These are phyloP conservation scores for Mucor sp. DNA, from an alignment of 371 early-diverging fungal species.

Conservation along the genomic window DNA sequence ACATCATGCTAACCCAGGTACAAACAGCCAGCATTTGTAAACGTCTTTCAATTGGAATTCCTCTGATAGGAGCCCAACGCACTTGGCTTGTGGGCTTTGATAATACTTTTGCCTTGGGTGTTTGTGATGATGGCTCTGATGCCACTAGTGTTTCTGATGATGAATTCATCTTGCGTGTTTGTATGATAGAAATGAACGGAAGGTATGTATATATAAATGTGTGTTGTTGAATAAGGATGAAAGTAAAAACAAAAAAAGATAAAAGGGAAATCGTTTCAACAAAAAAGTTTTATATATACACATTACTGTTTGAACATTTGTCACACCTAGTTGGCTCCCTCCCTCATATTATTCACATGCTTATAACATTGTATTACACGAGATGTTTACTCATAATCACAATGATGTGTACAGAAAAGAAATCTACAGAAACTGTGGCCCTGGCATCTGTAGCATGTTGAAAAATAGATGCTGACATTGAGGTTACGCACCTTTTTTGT, in stretches of 20 bases:
- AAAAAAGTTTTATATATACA: neutral
- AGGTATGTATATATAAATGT: neutral
- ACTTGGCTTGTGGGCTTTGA: neutral
- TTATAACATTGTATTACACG: neutral
- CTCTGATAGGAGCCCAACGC: constrained; percentile 29
- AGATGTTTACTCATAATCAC: constrained; percentile 6
- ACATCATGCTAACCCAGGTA: constrained; percentile 37
- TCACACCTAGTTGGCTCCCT: neutral
- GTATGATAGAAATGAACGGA: neutral
- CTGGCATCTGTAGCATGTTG: neutral
- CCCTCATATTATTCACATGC: constrained; percentile 4
- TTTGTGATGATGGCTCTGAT: neutral
- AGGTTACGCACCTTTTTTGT: neutral
- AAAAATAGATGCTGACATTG: neutral
- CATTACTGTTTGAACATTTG: neutral
- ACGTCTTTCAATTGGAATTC: constrained; percentile 67
- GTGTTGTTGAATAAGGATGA: too few species aligned
- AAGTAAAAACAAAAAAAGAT: neutral
- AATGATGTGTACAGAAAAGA: neutral
- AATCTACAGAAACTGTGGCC: neutral
- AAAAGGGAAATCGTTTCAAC: neutral
- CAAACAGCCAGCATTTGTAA: constrained; percentile 69
- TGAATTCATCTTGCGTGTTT: neutral
- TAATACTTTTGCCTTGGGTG: neutral
- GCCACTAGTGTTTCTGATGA: constrained; percentile 11